Conservation (phyloP, 345 rosid species). For the Erucastrum elatum region DNA sequence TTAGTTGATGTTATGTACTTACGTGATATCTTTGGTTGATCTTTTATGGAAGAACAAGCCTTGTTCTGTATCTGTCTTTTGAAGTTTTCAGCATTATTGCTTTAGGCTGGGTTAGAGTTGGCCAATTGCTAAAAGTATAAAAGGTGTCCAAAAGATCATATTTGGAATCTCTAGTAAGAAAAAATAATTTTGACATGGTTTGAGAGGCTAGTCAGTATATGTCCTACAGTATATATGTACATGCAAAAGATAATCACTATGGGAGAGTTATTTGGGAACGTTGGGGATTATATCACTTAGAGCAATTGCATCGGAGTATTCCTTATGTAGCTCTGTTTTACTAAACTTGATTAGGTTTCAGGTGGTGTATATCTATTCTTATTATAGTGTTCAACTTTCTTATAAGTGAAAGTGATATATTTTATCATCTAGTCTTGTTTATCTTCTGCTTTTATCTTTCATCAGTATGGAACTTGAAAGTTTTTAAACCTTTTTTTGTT, state of each 20-base stretch:
- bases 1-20: conserved; percentile 14
- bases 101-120: not conserved
- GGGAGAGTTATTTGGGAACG: not conserved
- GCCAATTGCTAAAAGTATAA: not conserved
- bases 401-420: not conserved
- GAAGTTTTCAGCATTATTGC: not conserved
- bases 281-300: not conserved
- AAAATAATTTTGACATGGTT: not conserved
- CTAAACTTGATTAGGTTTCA: not conserved
- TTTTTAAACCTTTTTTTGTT: not conserved
- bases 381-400: not conserved
- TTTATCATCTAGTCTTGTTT: not conserved
- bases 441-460: not conserved
- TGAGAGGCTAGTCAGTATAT: not conserved
- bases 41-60: not conserved
- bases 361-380: not conserved
- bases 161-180: not conserved
- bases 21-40: conserved; percentile 24
- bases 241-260: not conserved
- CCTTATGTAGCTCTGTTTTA: not conserved
- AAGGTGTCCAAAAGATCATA: not conserved
- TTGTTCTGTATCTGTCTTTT: conserved; percentile 27
- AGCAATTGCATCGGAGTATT: conserved; percentile 1
- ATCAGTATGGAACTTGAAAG: not conserved
- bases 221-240: not conserved